phyloP scores from a whole-genome alignment of 148 eudicot genomes.

The Selenicereus undatus region DNA sequence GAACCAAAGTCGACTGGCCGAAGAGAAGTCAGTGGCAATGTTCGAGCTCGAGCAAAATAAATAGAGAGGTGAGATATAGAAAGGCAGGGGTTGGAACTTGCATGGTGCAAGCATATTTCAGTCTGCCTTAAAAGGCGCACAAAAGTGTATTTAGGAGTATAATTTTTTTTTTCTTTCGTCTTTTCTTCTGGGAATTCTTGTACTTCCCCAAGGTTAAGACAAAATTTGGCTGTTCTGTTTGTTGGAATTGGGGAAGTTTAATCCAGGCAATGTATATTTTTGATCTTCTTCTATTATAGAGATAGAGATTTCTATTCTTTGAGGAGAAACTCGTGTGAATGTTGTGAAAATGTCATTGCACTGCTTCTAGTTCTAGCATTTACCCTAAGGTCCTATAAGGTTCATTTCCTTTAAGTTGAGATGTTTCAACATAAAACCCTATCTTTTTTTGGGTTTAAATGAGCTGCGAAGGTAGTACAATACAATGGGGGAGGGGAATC shows the following conservation, averaged over 20 bases:
- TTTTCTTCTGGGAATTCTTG: neutral
- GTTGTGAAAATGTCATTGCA: neutral
- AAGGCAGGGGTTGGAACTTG: neutral
- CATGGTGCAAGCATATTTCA: neutral
- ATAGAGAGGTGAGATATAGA: neutral
- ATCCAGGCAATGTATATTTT: neutral
- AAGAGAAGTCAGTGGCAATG: constrained; percentile 31
- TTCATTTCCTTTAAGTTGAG: too few relatives aligned
- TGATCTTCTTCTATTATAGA: neutral
- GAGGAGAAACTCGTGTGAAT: neutral
- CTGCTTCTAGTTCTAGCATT: too few relatives aligned
- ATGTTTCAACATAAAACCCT: too few relatives aligned
- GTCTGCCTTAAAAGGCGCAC: neutral
- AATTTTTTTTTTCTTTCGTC: neutral
- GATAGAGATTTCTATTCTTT: neutral
- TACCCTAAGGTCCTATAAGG: too few relatives aligned
- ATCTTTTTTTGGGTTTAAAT: too few relatives aligned
- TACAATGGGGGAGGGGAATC: too few relatives aligned
- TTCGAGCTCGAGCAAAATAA: constrained; percentile 36
- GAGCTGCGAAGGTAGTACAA: too few relatives aligned
- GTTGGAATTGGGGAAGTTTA: neutral
- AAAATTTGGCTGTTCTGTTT: neutral
- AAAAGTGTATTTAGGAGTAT: neutral
- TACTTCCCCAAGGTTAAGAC: neutral
- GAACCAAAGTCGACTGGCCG: constrained; percentile 31